Conservation (phyloP, 208 protist genomes). For the Phytomonas serpens region DNA sequence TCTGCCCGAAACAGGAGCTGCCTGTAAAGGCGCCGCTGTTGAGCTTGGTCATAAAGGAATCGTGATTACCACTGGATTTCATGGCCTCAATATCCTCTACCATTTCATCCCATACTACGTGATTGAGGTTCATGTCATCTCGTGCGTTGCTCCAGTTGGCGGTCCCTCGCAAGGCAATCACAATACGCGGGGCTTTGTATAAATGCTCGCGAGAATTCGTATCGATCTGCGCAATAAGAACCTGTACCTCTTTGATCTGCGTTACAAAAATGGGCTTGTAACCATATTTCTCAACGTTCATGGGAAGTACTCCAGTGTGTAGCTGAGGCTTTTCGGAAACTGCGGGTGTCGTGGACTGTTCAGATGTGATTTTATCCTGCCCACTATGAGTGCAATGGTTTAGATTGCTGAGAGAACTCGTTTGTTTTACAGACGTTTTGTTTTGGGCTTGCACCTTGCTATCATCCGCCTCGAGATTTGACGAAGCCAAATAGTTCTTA, state of each 20-base stretch:
- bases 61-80: neutral
- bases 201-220: conserved; percentile 22
- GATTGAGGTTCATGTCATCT: conserved; percentile 67
- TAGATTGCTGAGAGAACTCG: neutral
- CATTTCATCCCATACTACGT: conserved; percentile 76
- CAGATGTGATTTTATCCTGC: neutral
- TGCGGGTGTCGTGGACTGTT: neutral
- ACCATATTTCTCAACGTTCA: conserved; percentile 80
- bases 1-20: conserved; percentile 16
- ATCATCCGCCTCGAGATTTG: neutral
- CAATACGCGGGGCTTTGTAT: conserved; percentile 62
- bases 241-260: conserved; percentile 60
- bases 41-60: conserved; percentile 10
- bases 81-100: neutral
- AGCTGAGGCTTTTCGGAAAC: neutral
- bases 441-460: neutral
- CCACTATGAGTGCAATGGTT: neutral
- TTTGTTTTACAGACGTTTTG: neutral
- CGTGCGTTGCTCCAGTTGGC: conserved; percentile 69
- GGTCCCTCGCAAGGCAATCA: conserved; percentile 86
- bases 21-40: conserved; percentile 23
- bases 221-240: conserved; percentile 63
- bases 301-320: conserved; percentile 16
- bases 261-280: conserved; percentile 48
- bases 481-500: neutral